Evolutionary conservation across 2,329 filamentous ascomycete genomes (phyloP).

Genomic region (Rhytidhysteron rufulum): DNA sequence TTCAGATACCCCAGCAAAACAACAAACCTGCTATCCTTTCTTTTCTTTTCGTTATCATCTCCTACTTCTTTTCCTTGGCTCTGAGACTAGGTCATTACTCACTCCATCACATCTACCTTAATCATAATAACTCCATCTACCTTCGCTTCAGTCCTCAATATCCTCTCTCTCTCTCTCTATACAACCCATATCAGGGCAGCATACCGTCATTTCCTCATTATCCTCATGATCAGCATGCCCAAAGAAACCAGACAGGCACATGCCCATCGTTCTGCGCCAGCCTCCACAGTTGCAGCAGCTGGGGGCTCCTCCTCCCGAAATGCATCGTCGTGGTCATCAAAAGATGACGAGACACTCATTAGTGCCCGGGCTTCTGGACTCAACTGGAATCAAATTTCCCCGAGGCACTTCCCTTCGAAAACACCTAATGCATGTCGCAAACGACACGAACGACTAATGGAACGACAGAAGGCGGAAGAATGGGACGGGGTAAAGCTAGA

Average conservation of each 20-base stretch:
- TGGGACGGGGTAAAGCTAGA: slow-evolving; percentile 77
- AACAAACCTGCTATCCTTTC: slow-evolving; percentile 27
- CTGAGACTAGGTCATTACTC: slow-evolving; percentile 16
- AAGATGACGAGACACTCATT: slow-evolving; percentile 72
- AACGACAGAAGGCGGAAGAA: slow-evolving; percentile 67
- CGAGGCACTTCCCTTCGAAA: slow-evolving; percentile 72
- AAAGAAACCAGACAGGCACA: slow-evolving; percentile 37
- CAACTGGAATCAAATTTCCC: slow-evolving; percentile 80
- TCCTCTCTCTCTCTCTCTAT: neutral
- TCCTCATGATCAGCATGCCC: slow-evolving; percentile 40
- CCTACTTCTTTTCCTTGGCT: slow-evolving; percentile 27
- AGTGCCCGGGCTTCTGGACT: slow-evolving; percentile 68
- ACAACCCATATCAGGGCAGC: slow-evolving; percentile 3
- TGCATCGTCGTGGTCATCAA: slow-evolving; percentile 59
- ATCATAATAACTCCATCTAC: slow-evolving; percentile 22
- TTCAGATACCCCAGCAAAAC: slow-evolving; percentile 22
- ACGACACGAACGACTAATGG: slow-evolving; percentile 79
- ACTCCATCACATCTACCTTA: slow-evolving; percentile 32
- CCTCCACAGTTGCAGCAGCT: slow-evolving; percentile 29
- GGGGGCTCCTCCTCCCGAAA: slow-evolving; percentile 28
- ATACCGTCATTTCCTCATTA: slow-evolving; percentile 9
- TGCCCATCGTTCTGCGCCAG: slow-evolving; percentile 22
- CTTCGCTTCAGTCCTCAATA: slow-evolving; percentile 15
- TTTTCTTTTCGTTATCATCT: slow-evolving; percentile 29
- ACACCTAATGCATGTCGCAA: slow-evolving; percentile 81